Base-by-base conservation (phyloP, 495 filamentous ascomycete genomes). In the Aspergillus avenaceus region DNA sequence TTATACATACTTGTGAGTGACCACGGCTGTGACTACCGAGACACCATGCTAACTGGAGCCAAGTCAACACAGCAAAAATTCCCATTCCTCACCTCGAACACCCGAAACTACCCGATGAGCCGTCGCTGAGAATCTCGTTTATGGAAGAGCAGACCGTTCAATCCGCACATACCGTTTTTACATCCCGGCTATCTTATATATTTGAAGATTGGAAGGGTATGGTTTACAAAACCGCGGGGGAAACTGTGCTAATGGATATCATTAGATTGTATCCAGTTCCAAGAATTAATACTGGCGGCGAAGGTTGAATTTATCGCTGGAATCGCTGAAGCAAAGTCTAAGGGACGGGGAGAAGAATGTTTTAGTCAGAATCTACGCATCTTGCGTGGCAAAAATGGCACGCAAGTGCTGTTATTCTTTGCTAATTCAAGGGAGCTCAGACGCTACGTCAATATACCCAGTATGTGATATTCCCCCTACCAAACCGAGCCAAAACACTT, bases 331-430 rank as follows among this genome's bases (percentile, higher is more conserved):
- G 71, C 67, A 42, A 74, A 72, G 40, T 75, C 71, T 40, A 76
- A 74, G 45, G 72, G 73, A 6, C 67, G 72, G 11, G 72, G 73
- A 4, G 73, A 76, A 41, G 73, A 76, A 56, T 76, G 73, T 38
- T 74, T 76, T 57, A 74, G 70, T 45, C 73, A 76, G 54, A 76
- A 76, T 48, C 49, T 76, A 6, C 70, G 73, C 9, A 66, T 75
- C 13, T 58, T 76, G 5, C 67, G 66, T 2, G 67, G 64, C 2
- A 50, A 58, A 1, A 71, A 72, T 25, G 66, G 64, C 21, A 67
- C 62, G 47, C 60, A 63, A 2, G 67, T 72, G 2, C 61, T 76
- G 46, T 41, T 75, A 1, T 74, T 65, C 44, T 76, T 76, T 45
- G 70, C 73, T 3, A 76, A 76, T 54, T 75, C 73, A 3, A 65